Evolutionary conservation across 345 rosid species (phyloP).

Genomic region (Linum trigynum): DNA sequence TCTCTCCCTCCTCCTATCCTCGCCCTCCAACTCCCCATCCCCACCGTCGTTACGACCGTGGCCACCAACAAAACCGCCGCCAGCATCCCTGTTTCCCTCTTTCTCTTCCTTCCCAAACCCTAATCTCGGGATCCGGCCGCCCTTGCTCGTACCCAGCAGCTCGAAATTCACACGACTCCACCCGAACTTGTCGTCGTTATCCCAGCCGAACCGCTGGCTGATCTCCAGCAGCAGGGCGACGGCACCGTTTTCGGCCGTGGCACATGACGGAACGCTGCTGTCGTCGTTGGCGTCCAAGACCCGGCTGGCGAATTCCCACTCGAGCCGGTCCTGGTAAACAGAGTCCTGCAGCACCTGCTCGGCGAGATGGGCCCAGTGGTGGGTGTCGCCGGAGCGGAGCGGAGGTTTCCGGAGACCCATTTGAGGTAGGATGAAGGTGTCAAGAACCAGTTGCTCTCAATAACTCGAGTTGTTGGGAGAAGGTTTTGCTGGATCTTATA

Average conservation of each 20-base stretch:
- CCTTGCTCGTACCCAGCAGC: constrained; percentile 63
- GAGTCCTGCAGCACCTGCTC: constrained; percentile 63
- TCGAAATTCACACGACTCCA: constrained; percentile 60
- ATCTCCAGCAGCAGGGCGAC: constrained; percentile 53
- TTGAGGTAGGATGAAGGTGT: constrained; percentile 54
- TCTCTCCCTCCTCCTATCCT: neutral
- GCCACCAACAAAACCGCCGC: neutral
- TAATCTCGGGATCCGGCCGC: constrained; percentile 67
- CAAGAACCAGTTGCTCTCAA: too few species aligned
- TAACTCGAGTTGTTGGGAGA: too few species aligned
- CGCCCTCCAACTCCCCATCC: neutral
- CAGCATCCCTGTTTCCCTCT: neutral
- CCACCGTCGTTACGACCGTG: neutral
- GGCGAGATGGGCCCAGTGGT: constrained; percentile 66
- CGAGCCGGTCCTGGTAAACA: constrained; percentile 55
- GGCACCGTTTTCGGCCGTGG: constrained; percentile 6
- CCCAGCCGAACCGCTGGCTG: constrained; percentile 84
- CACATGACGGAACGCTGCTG: neutral
- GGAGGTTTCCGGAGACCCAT: constrained; percentile 70
- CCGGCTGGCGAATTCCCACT: constrained; percentile 68
- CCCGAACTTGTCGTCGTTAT: constrained; percentile 53
- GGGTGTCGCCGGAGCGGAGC: constrained; percentile 43
- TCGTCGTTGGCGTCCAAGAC: constrained; percentile 35
- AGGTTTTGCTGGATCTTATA: too few species aligned
- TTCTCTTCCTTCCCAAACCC: neutral